Percentiles rank a stretch among this genome's conserved stretches.
Conservation (phyloP, 129 eudicot species). For the Arctium minus region DNA sequence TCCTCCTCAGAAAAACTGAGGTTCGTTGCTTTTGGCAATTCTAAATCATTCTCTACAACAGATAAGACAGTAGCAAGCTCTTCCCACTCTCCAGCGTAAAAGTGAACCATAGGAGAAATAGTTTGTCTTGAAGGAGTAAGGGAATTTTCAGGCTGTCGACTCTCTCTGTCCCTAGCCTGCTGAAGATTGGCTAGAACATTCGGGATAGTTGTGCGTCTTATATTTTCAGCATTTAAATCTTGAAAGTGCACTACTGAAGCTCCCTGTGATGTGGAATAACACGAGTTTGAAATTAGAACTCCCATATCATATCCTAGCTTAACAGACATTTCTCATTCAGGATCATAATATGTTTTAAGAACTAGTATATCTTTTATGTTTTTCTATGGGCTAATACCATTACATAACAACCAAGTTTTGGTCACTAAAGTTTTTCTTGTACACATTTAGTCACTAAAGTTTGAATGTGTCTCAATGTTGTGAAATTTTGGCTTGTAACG, state of each 20-base stretch:
- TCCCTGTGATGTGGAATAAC: conserved; percentile 38
- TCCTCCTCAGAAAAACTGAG: conserved; percentile 73
- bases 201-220: conserved; percentile 75
- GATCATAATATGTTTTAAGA: neutral
- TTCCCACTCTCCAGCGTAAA: conserved; percentile 86
- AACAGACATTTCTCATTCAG: neutral
- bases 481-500: too few species aligned
- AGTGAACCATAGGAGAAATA: conserved; percentile 51
- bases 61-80: conserved; percentile 61
- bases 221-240: conserved; percentile 59
- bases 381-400: neutral
- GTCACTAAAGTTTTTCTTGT: too few species aligned
- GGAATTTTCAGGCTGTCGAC: conserved; percentile 61
- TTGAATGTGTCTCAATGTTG: too few species aligned
- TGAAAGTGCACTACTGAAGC: conserved; percentile 77
- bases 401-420: neutral
- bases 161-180: conserved; percentile 64
- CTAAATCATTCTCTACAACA: conserved; percentile 43
- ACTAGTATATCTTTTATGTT: neutral
- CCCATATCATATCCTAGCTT: neutral
- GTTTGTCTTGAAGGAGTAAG: conserved; percentile 67
- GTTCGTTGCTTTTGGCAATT: conserved; percentile 48
- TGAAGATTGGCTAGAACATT: conserved; percentile 70
- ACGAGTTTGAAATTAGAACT: neutral
- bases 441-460: neutral